phyloP scores from a whole-genome alignment of 192 early-diverging fungal species.

The Coemansia sp. region DNA sequence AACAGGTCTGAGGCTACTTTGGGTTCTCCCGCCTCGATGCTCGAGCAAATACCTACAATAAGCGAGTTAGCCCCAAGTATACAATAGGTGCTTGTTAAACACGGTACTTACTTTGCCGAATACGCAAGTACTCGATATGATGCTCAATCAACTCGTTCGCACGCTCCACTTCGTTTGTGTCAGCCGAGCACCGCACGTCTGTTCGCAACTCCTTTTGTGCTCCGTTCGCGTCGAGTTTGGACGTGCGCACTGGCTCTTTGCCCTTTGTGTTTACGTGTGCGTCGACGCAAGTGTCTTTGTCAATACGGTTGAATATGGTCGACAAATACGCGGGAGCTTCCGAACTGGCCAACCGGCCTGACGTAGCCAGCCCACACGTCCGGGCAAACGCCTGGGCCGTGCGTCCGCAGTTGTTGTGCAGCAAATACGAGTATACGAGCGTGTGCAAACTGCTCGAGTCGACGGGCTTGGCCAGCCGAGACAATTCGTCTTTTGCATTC shows the following conservation, averaged over 20 bases:
- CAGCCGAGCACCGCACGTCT: slow-evolving; percentile 7
- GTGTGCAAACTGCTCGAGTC: slow-evolving; percentile 39
- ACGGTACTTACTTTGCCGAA: slow-evolving; percentile 36
- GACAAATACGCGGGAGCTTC: slow-evolving; percentile 31
- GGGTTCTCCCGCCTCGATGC: slow-evolving; percentile 44
- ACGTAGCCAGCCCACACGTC: slow-evolving; percentile 30
- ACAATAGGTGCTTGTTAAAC: not conserved
- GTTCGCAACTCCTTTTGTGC: slow-evolving; percentile 1
- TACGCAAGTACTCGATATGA: slow-evolving; percentile 48
- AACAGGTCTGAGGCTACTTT: slow-evolving; percentile 44
- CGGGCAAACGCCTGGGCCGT: slow-evolving; percentile 49
- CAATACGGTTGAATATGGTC: slow-evolving; percentile 4
- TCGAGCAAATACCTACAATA: slow-evolving; percentile 34
- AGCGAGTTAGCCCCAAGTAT: not conserved
- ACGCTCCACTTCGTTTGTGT: slow-evolving; percentile 17
- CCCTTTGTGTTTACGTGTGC: slow-evolving; percentile 1
- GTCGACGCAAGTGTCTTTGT: slow-evolving; percentile 6
- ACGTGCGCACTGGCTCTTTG: not conserved
- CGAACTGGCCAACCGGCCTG: slow-evolving; percentile 14
- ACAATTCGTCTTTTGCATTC: not conserved
- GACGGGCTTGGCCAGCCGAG: slow-evolving; percentile 10
- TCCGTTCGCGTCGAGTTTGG: not conserved
- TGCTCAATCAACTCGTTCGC: slow-evolving; percentile 42
- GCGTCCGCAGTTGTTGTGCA: slow-evolving; percentile 49
- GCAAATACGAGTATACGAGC: slow-evolving; percentile 45